Evolutionary conservation across 2,329 filamentous ascomycete genomes (phyloP).

Genomic region (Scytalidium lignicola): DNA sequence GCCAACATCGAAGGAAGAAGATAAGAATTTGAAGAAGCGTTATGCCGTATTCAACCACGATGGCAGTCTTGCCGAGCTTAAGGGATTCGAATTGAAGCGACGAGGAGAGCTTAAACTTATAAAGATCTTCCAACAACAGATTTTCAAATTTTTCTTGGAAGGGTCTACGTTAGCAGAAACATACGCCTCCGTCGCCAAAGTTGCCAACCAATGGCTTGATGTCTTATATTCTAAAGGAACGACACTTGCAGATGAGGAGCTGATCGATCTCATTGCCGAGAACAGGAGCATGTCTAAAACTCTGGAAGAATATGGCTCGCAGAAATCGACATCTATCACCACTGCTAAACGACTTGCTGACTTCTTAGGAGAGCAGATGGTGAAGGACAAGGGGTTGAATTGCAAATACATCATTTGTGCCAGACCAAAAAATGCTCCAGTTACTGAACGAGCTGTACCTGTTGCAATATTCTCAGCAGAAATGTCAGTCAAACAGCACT

Average conservation of each 20-base stretch:
- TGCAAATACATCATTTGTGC: conserved; percentile 99
- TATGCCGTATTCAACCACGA: conserved; percentile 99
- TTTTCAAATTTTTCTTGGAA: conserved; percentile 98
- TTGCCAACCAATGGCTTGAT: conserved; percentile 95
- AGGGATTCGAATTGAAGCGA: conserved; percentile 96
- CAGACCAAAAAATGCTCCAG: conserved; percentile 78
- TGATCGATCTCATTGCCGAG: conserved; percentile 99
- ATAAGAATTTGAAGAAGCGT: conserved; percentile 98
- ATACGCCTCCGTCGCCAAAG: conserved; percentile 85
- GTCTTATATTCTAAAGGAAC: conserved; percentile 84
- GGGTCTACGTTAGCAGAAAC: conserved; percentile 82
- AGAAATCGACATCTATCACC: conserved; percentile 99
- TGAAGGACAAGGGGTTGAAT: conserved; percentile 97
- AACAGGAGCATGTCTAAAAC: conserved; percentile 98
- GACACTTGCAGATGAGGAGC: conserved; percentile 89
- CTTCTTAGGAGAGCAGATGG: conserved; percentile 96
- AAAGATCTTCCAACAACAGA: conserved; percentile 99
- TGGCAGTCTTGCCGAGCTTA: conserved; percentile 88
- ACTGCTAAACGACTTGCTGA: conserved; percentile 92
- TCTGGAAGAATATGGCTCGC: conserved; percentile 87
- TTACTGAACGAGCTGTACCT: conserved; percentile 90
- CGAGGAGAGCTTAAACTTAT: conserved; percentile 97
- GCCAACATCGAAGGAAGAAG: conserved; percentile 96
- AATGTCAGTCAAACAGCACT: conserved; percentile 78
- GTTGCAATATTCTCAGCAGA: conserved; percentile 97